Base-by-base conservation (phyloP, 352 stramenopile genomes). In the Chrysophaeum taylorii region DNA sequence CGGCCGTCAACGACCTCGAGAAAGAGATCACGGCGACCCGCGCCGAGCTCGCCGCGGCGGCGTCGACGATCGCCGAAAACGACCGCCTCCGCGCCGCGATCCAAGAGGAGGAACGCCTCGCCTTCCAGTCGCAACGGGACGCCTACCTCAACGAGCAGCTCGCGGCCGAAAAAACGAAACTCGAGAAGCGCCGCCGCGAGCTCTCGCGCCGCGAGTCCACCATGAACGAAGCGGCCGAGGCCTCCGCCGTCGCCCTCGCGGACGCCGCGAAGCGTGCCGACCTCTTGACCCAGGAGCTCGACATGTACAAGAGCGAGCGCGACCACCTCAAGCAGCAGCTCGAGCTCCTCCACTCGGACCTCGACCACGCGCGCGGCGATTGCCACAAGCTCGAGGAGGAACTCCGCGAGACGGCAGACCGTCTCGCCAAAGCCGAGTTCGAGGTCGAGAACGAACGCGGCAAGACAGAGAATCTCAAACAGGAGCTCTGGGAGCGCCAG, bases 1-100 rank as follows among this genome's bases (percentile, higher is more conserved):
- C 61, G 41, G 37, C 45, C 18, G 25, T 79, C 27, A 14, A 72
- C 23, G 37, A 80, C 35, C 48, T 82, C 27, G 75, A 85, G 23
- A 70, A 72, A 1, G 29, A 72, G 41, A 68, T 83, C 35, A 75
- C 70, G 21, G 74, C 81, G 57, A 73, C 77, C 42, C 67, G 72
- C 31, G 79, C 76, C 9, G 78, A 86, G 68, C 54, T 85, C 29
- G 78, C 81, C 23, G 78, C 80, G 23, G 74, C 75, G 15, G 73
- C 72, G 43, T 70, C 54, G 18, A 43, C 85, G n/a, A 64, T 86
- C 15, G 70, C 80, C 39, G 74, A 82, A 41, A 82, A 86, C 69
- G 81, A 82, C 54, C 66, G 76, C 4, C 52, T 86, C 25, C 67
- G 78, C 12, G 68, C 76, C 41, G 74, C 71, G 23, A 85, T 86